Percentiles rank a stretch among this genome's conserved stretches.
Evolutionary conservation across 2,329 filamentous ascomycete species (phyloP).

Genomic region (Microdochium nivale): DNA sequence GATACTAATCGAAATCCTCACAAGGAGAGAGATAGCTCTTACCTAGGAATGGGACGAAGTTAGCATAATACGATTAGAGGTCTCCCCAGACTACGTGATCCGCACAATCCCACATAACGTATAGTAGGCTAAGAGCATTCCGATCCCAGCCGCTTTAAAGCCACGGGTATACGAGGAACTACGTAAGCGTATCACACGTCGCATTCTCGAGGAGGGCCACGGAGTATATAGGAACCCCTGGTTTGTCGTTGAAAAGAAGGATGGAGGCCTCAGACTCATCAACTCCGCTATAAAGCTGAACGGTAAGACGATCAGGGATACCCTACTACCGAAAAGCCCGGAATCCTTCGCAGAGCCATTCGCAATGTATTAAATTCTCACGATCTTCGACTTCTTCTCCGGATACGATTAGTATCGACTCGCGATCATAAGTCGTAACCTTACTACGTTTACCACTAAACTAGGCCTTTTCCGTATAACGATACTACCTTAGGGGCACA

Average conservation of each 20-base stretch:
- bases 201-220: neutral
- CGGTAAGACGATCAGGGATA: too few species aligned
- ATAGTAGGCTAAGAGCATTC: neutral
- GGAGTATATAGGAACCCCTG: neutral
- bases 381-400: neutral
- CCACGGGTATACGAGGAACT: neutral
- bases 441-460: neutral
- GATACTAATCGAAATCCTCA: neutral
- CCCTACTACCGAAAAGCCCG: neutral
- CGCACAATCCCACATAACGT: neutral
- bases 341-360: neutral
- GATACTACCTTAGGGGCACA: neutral
- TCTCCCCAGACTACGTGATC: neutral
- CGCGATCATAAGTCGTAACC: neutral
- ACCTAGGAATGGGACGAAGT: neutral
- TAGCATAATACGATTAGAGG: neutral
- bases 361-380: neutral
- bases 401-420: neutral
- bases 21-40: neutral
- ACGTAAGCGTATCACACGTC: neutral
- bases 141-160: neutral
- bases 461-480: neutral
- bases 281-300: too few species aligned
- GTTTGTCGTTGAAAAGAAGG: neutral
- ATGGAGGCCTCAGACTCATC: neutral